Percentiles rank a stretch among this genome's conserved stretches.
Conservation (phyloP, 345 rosid species). For the Hirschfeldia incana region DNA sequence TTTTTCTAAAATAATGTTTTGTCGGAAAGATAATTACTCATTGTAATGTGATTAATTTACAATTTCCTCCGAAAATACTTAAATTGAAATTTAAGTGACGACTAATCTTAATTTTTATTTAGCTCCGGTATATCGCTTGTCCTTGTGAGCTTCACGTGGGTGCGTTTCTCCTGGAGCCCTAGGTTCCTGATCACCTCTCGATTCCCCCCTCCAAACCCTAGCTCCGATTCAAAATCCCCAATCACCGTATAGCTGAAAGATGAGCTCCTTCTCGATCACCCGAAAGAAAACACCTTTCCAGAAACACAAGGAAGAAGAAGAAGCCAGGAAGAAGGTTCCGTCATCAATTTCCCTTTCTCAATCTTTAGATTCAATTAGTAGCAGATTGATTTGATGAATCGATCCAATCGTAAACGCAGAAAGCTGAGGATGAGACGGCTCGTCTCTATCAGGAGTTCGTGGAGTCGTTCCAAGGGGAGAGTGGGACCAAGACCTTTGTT, state of each 20-base stretch:
- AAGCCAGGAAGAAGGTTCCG: conserved; percentile 86
- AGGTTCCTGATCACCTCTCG: not conserved
- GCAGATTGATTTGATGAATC: conserved; percentile 4
- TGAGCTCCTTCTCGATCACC: not conserved
- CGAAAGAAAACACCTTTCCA: not conserved
- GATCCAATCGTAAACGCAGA: conserved; percentile 40
- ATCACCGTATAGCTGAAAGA: not conserved
- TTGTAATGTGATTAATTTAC: no score
- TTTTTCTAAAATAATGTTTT: no score
- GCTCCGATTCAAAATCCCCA: not conserved
- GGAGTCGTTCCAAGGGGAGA: conserved; percentile 92
- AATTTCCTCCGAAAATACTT: no score
- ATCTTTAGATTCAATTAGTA: not conserved
- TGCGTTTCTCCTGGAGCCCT: not conserved
- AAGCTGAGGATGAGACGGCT: conserved; percentile 96
- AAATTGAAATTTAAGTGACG: no score
- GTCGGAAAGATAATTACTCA: no score
- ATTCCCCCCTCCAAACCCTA: not conserved
- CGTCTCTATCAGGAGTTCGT: conserved; percentile 89
- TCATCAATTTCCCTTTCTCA: not conserved
- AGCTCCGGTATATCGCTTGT: not conserved
- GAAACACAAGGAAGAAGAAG: conserved; percentile 38
- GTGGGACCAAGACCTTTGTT: conserved; percentile 74
- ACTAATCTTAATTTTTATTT: not conserved
- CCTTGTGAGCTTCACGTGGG: not conserved